Conservation (phyloP, 2,329 filamentous ascomycete species). For the Cercospora sp. region DNA sequence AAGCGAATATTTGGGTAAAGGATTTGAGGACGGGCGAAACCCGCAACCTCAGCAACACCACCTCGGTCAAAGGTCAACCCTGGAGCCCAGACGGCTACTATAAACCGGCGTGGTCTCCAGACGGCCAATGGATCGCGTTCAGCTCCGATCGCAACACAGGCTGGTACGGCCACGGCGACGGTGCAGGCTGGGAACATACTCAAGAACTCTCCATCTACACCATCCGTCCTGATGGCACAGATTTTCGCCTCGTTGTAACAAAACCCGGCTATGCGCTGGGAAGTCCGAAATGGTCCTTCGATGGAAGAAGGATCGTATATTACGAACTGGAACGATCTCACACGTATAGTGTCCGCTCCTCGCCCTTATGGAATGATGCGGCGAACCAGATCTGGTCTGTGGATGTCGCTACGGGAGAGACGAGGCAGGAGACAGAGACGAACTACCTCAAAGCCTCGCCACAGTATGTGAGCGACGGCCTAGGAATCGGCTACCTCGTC, state of each 20-base stretch:
- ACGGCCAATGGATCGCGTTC: constrained; percentile 19
- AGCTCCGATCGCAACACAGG: constrained; percentile 37
- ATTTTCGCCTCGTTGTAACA: constrained; percentile 1
- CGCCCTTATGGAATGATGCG: not conserved
- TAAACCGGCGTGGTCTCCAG: constrained; percentile 17
- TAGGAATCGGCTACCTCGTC: constrained; percentile 1
- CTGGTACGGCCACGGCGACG: constrained; percentile 51
- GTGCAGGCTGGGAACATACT: constrained; percentile 11
- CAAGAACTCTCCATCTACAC: constrained; percentile 20
- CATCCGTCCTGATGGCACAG: constrained; percentile 16
- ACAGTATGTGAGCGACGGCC: not conserved
- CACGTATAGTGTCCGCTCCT: constrained; percentile 5
- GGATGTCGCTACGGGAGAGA: constrained; percentile 10
- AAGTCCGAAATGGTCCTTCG: constrained; percentile 11
- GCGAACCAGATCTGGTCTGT: constrained; percentile 12
- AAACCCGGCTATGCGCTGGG: constrained; percentile 1
- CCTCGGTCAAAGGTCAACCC: no score
- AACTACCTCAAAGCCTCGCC: not conserved
- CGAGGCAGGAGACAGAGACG: not conserved
- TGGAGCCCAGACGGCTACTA: constrained; percentile 15
- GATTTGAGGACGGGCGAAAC: constrained; percentile 6
- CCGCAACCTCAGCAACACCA: no score
- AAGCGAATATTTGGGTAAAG: constrained; percentile 16
- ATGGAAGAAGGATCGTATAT: constrained; percentile 10
- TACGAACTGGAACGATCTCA: constrained; percentile 5